Percentiles rank a stretch among this genome's conserved stretches.
Conservation (phyloP, 1,139 yeast species). For the Pichia sp. region DNA sequence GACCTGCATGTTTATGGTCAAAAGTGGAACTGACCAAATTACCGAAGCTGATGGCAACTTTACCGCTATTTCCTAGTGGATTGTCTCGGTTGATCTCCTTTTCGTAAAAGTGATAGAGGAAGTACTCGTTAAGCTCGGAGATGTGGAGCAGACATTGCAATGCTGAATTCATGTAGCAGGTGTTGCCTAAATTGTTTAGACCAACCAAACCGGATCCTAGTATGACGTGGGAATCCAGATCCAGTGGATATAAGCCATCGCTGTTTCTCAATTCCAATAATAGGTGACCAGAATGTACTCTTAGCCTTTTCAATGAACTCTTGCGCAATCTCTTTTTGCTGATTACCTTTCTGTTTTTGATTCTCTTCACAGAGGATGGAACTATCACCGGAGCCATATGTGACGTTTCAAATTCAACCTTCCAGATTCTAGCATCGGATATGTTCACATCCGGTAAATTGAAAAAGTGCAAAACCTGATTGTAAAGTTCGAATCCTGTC, state of each 20-base stretch:
- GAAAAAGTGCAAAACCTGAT: slow-evolving; percentile 22
- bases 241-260: slow-evolving; percentile 21
- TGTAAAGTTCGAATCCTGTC: slow-evolving; percentile 16
- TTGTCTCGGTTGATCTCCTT: slow-evolving; percentile 66
- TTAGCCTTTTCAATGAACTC: slow-evolving; percentile 11
- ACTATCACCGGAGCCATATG: slow-evolving; percentile 15
- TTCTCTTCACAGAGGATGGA: slow-evolving; percentile 12
- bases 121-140: slow-evolving; percentile 77
- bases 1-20: slow-evolving; percentile 28
- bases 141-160: slow-evolving; percentile 84
- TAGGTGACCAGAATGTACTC: slow-evolving; percentile 17
- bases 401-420: slow-evolving; percentile 10
- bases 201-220: slow-evolving; percentile 52
- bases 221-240: slow-evolving; percentile 15
- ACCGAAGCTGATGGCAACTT: slow-evolving; percentile 72
- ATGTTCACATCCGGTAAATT: slow-evolving; percentile 17
- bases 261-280: slow-evolving; percentile 21
- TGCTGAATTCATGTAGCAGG: slow-evolving; percentile 97
- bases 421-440: slow-evolving; percentile 21
- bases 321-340: slow-evolving; percentile 17
- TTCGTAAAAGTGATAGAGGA: slow-evolving; percentile 52
- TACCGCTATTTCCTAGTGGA: slow-evolving; percentile 82
- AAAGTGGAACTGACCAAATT: slow-evolving; percentile 54
- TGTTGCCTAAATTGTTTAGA: slow-evolving; percentile 77
- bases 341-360: slow-evolving; percentile 14